Evolutionary conservation across 2,329 filamentous ascomycete species (phyloP).

Genomic region (Microcyclosporella mali): DNA sequence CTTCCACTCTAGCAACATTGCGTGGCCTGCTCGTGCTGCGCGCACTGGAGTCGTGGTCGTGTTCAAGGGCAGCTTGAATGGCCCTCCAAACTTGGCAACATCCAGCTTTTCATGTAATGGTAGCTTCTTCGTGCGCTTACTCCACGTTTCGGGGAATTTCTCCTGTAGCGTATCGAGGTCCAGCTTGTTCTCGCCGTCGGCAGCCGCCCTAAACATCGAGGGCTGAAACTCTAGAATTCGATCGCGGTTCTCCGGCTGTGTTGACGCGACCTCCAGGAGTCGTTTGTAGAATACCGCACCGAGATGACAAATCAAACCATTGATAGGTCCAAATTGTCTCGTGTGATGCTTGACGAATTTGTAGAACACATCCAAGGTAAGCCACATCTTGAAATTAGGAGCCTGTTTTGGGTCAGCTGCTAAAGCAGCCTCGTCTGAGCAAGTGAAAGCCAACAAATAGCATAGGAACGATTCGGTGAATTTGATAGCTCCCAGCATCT

Average conservation of each 20-base stretch:
- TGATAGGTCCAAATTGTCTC: constrained; percentile 29
- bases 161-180: constrained; percentile 33
- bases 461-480: constrained; percentile 42
- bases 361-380: constrained; percentile 24
- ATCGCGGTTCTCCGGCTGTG: constrained; percentile 4
- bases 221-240: constrained; percentile 14
- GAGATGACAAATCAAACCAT: constrained; percentile 38
- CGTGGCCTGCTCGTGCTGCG: constrained; percentile 39
- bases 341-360: constrained; percentile 23
- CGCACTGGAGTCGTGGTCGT: constrained; percentile 38
- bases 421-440: constrained; percentile 23
- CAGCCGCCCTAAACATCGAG: constrained; percentile 15
- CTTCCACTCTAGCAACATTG: constrained; percentile 40
- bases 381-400: constrained; percentile 22
- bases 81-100: constrained; percentile 28
- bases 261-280: constrained; percentile 27
- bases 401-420: constrained; percentile 22
- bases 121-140: constrained; percentile 23
- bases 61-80: constrained; percentile 38
- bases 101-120: constrained; percentile 28
- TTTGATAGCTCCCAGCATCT: constrained; percentile 33
- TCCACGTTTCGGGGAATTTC: constrained; percentile 36
- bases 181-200: constrained; percentile 21
- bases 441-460: constrained; percentile 32
- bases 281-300: constrained; percentile 35